Evolutionary conservation across 176 grass and related monocot genomes (phyloP).

Genomic region (Metroxylon sagu): DNA sequence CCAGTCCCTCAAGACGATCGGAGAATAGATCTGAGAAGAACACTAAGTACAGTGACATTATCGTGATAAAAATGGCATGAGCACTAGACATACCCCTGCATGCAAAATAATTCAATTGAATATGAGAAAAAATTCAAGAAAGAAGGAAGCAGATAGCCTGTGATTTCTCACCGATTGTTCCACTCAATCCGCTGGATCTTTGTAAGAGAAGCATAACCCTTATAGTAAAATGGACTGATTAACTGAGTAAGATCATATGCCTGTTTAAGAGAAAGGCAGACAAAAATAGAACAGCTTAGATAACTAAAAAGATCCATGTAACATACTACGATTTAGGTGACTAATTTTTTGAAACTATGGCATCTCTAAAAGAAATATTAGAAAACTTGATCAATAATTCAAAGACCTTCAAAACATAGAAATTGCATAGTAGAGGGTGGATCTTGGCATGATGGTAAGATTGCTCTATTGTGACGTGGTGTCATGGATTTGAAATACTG

Average conservation of each 20-base stretch:
- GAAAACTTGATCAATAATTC: too few species aligned
- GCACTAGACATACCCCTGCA: conserved; percentile 87
- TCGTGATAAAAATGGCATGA: conserved; percentile 89
- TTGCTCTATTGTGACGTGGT: too few species aligned
- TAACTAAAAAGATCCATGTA: too few species aligned
- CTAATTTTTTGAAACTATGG: too few species aligned
- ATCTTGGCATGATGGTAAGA: too few species aligned
- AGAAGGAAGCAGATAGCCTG: not conserved
- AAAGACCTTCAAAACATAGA: too few species aligned
- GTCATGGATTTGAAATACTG: too few species aligned
- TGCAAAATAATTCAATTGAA: conserved; percentile 15
- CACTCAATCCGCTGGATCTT: conserved; percentile 90
- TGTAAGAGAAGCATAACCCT: conserved; percentile 83
- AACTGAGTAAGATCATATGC: conserved; percentile 64
- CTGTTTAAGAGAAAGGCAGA: conserved; percentile 22
- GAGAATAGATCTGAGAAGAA: conserved; percentile 87
- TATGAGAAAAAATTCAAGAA: not conserved
- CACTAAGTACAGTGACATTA: conserved; percentile 84
- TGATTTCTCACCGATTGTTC: conserved; percentile 68
- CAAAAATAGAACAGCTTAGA: not conserved
- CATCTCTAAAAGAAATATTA: too few species aligned
- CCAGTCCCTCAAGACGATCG: conserved; percentile 58
- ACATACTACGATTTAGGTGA: too few species aligned
- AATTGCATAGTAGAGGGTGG: too few species aligned
- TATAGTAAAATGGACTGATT: conserved; percentile 77